Base-by-base conservation (phyloP, 2,329 filamentous ascomycete species). In the Arthrobotrys sphaeroides region DNA sequence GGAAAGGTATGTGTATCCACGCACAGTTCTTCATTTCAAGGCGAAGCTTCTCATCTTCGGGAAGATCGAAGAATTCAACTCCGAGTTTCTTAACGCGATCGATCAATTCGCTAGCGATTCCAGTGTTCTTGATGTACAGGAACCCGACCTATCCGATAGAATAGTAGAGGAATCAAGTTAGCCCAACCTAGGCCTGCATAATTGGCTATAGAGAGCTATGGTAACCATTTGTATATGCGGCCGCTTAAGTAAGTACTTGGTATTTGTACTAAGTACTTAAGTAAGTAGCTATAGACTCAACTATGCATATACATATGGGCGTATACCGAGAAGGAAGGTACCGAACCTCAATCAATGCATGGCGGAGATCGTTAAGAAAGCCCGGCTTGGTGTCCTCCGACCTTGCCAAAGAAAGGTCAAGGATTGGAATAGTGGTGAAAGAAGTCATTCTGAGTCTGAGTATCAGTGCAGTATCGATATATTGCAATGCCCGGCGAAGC, bases 61-160 rank as follows among this genome's bases (percentile, higher is more conserved):
- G 90, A 67, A 96, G 85, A 73, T 92, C 88, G 79, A 96, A 96
- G 82, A 96, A 95, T 0, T 83, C 85, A 64, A 87, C 88, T 47
- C 91, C 91, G 80, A 93, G 86, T 1, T 83, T 80, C 62, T 92
- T 88, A 24, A 94, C 91, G 76, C 86, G 83, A 22, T 87, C 80
- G 78, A 91, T 88, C 61, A 94, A 83, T 40, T 87, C 84, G 13
- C 90, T 86, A 3, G 90, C 85, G 59, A 94, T 89, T 20, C 90
- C 91, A 1, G 91, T 90, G 80, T 96, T 93, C 80, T 90, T 90
- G 76, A 96, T 87, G 80, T 96, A 96, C 20, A 96, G 82, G 80
- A 96, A 96, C 1, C 93, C 93, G n/a, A 96, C 91, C 70, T 74
- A 49, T 18, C 42, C 24, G 20, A 36, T 26, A 53, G 20, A 9